These are phyloP conservation scores for Tetragonia tetragonoides DNA, from an alignment of 148 eudicot species.

Conservation along the genomic window DNA sequence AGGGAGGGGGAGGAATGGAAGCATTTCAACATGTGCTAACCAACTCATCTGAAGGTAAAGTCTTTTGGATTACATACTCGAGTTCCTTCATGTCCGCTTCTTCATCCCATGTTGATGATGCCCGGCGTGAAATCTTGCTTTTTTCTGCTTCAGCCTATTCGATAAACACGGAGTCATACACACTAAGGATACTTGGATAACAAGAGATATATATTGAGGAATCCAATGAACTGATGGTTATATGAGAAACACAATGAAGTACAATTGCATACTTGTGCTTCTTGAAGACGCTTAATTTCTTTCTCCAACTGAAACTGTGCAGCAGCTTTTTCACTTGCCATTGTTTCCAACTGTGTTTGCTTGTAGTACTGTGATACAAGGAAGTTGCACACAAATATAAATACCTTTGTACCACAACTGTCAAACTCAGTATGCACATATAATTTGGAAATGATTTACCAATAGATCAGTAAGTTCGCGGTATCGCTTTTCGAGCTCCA, in stretches of 20 bases:
- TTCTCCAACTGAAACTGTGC: constrained; percentile 97
- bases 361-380: constrained; percentile 70
- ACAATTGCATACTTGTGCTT: constrained; percentile 65
- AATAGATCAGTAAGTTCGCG: constrained; percentile 95
- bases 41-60: neutral
- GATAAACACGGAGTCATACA: neutral
- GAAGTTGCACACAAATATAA: constrained; percentile 14
- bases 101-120: constrained; percentile 91
- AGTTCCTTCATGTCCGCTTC: constrained; percentile 92
- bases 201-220: neutral
- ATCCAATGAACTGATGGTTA: neutral
- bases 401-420: constrained; percentile 1
- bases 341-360: constrained; percentile 96
- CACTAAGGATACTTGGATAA: constrained; percentile 4
- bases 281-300: constrained; percentile 88
- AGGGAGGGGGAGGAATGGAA: neutral
- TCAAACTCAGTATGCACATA: constrained; percentile 2
- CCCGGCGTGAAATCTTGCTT: constrained; percentile 75
- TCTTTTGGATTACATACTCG: constrained; percentile 58
- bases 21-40: neutral
- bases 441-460: constrained; percentile 40
- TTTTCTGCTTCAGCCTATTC: constrained; percentile 92
- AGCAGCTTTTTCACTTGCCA: constrained; percentile 99
- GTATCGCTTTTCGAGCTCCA: constrained; percentile 96
- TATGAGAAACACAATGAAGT: neutral